phyloP scores from a whole-genome alignment of 2,329 filamentous ascomycete species.

The Nigrospora oryzae region DNA sequence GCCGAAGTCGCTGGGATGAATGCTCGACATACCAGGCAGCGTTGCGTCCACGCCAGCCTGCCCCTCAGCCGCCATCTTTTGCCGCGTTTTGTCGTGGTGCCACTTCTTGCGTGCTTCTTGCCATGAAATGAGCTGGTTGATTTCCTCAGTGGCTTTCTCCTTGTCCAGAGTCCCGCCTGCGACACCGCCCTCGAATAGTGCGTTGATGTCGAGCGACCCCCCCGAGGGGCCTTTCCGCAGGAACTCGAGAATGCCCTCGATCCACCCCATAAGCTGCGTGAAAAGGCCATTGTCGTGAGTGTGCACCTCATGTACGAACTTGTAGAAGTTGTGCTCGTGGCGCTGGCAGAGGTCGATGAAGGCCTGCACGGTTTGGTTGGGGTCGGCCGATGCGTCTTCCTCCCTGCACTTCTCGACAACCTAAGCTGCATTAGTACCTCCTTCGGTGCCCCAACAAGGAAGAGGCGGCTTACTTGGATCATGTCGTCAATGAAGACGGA shows the following conservation, averaged over 20 bases:
- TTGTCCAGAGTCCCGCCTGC: slow-evolving; percentile 61
- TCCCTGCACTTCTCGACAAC: slow-evolving; percentile 58
- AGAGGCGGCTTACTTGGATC: slow-evolving; percentile 53
- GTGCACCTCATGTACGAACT: slow-evolving; percentile 97
- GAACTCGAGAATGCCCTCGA: slow-evolving; percentile 92
- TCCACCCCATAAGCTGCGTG: slow-evolving; percentile 92
- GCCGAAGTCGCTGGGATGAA: slow-evolving; percentile 82
- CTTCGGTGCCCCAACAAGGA: slow-evolving; percentile 7
- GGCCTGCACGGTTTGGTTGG: slow-evolving; percentile 94
- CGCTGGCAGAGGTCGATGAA: slow-evolving; percentile 95
- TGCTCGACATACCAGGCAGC: slow-evolving; percentile 45
- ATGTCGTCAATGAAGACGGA: slow-evolving; percentile 87
- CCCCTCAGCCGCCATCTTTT: slow-evolving; percentile 94
- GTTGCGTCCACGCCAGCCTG: slow-evolving; percentile 37
- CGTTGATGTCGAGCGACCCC: slow-evolving; percentile 89
- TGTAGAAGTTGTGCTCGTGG: slow-evolving; percentile 96
- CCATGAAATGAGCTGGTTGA: slow-evolving; percentile 82
- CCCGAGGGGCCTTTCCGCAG: slow-evolving; percentile 77
- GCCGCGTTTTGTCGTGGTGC: slow-evolving; percentile 94
- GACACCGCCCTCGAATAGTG: slow-evolving; percentile 74
- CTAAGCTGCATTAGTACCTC: slow-evolving; percentile 19
- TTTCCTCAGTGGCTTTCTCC: slow-evolving; percentile 65
- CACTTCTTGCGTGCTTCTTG: slow-evolving; percentile 94
- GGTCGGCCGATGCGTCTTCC: slow-evolving; percentile 83
- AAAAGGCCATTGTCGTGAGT: slow-evolving; percentile 95